Base-by-base conservation (phyloP, 352 stramenopile genomes). In the Pythium dissotocum region DNA sequence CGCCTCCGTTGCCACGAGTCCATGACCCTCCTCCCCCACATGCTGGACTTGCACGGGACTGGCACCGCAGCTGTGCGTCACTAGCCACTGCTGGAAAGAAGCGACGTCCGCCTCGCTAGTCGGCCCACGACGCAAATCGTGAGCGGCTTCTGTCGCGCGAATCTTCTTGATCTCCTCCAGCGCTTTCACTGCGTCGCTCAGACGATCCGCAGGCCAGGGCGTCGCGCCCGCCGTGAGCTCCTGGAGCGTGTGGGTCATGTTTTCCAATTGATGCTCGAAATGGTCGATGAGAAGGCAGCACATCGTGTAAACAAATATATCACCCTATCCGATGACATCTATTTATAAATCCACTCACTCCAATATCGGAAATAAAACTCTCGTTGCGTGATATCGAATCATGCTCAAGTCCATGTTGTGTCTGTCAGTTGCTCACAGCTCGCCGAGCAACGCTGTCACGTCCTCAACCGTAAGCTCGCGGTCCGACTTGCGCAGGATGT, bases 391-490 rank as follows among this genome's bases (percentile, higher is more conserved):
- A 62, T 62, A 62, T 62, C 56, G 40, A 62, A 62, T 53, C 24
- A 51, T 12, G 14, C 10, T 28, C 32, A 26, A 26, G 24, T 18
- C 16, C 9, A 24, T 24, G 21, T 24, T 24, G 21, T 24, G 21
- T 0, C 21, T 24, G 21, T 24, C 26, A 10, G 12, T 6, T 38
- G 21, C 53, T 56, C 64, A 92, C 60, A 94, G 73, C 65, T 92
- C 82, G 36, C 75, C 75, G 1, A 96, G 78, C 38, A 96, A 65
- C 52, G 83, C 77, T 33, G 86, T 94, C 42, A 96, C 85, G 61
- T 96, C 88, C 66, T 96, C 88, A 53, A 96, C 86, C 13, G 88
- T 94, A 6, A 96, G 77, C 64, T 94, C 86, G n/a, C 84, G 85
- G 60, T 96, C 88, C 44, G 89, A 76, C 64, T 96, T 96, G 35